Percentiles rank a stretch among this genome's conserved stretches.
These are phyloP conservation scores for Penicillium longicatenatum DNA, from an alignment of 495 filamentous ascomycete species.

Conservation along the genomic window DNA sequence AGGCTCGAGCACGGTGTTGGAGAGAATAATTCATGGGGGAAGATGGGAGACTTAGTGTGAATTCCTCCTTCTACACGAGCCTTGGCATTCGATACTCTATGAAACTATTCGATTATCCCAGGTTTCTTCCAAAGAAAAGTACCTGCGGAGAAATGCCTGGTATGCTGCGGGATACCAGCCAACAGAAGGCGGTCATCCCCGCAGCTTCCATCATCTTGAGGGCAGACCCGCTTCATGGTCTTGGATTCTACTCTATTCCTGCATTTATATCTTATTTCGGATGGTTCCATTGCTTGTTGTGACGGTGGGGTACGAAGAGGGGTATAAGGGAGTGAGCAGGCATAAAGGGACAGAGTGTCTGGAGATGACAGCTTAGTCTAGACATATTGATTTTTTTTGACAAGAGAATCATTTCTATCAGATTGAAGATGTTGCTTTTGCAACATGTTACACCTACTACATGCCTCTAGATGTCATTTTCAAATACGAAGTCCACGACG, in stretches of 20 bases:
- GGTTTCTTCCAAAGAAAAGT: slow-evolving; percentile 11
- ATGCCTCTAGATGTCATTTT: too few species aligned
- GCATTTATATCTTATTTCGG: not conserved
- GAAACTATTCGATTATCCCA: too few species aligned
- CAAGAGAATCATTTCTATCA: not conserved
- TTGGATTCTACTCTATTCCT: not conserved
- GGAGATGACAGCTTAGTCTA: not conserved
- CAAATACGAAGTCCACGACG: slow-evolving; percentile 24
- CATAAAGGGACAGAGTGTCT: not conserved
- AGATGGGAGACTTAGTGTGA: too few species aligned
- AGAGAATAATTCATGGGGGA: too few species aligned
- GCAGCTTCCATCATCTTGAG: not conserved
- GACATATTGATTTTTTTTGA: not conserved
- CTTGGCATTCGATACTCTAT: too few species aligned
- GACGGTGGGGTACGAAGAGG: not conserved
- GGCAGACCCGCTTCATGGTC: not conserved
- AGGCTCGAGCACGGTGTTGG: too few species aligned
- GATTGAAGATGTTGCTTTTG: too few species aligned
- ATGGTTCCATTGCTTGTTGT: not conserved
- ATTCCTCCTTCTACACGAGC: too few species aligned
- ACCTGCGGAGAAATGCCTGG: slow-evolving; percentile 8
- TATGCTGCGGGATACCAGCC: slow-evolving; percentile 13
- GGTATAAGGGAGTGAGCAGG: not conserved
- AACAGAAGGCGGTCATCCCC: slow-evolving; percentile 9
- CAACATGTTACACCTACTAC: too few species aligned